Conservation (phyloP, 345 rosid genomes). For the Eucalyptus sp. region DNA sequence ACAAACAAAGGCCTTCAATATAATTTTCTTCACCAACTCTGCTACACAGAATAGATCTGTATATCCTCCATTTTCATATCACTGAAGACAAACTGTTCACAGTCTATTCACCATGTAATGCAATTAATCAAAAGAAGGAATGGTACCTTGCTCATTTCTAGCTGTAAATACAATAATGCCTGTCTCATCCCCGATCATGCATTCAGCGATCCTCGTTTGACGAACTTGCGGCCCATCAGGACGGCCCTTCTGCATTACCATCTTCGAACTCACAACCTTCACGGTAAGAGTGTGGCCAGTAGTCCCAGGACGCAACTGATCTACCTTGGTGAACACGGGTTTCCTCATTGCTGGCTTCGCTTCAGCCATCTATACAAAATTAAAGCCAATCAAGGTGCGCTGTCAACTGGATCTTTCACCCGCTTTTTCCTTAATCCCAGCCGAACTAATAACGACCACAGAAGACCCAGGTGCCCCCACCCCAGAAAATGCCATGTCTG, state of each 20-base stretch:
- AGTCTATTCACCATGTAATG: not conserved
- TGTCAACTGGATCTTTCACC: not conserved
- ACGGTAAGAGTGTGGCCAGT: slow-evolving; percentile 6
- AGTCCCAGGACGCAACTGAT: slow-evolving; percentile 11
- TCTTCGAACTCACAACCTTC: slow-evolving; percentile 2
- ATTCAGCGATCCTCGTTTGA: slow-evolving; percentile 3
- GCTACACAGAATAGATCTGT: not conserved
- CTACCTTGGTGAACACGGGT: slow-evolving; percentile 9
- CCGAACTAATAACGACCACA: not conserved
- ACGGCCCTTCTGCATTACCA: slow-evolving; percentile 10
- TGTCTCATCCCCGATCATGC: slow-evolving; percentile 7
- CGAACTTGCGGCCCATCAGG: slow-evolving; percentile 4
- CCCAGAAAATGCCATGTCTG: not conserved
- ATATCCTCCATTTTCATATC: not conserved
- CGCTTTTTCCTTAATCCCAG: not conserved
- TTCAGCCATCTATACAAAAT: not conserved
- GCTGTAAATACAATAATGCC: slow-evolving; percentile 7
- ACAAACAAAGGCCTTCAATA: not conserved
- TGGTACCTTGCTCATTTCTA: slow-evolving; percentile 5
- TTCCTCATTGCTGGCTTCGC: slow-evolving; percentile 5
- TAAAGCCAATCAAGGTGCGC: not conserved
- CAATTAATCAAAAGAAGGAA: not conserved
- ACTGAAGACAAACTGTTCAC: not conserved
- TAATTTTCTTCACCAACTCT: not conserved
- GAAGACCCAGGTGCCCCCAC: not conserved